Evolutionary conservation across 1,139 yeast genomes (phyloP), one percentile per base, ranked within the genome.

Genomic region (Scheffersomyces segobiensis): DNA sequence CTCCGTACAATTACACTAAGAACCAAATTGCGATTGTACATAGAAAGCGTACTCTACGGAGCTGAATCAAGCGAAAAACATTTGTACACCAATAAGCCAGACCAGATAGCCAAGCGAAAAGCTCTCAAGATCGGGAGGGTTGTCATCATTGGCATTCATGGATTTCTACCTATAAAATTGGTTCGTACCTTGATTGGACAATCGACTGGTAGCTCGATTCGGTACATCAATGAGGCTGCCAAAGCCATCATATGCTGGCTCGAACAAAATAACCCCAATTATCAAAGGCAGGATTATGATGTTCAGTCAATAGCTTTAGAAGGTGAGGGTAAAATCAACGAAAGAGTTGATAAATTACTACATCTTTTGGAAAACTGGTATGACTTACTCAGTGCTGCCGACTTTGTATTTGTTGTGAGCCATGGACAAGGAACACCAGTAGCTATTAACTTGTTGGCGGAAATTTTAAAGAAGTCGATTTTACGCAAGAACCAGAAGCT

Each of bases 141-240:
- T 3, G 77, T 83, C 2, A 72, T 84, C 1, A 71, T 85, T 46
- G 80, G 83, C 1, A 74, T 83, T 4, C 88, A 85, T 68, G 82
- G 84, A 17, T 85, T 83, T 65, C 72, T 82, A 48, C 88, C 88
- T 0, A 77, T 78, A 39, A 85, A 84, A 60, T 72, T 84, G 68
- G 85, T 82, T 17, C 76, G 63, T 66, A 79, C 59, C 5, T 67
- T 81, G 51, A 74, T 83, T 24, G 86, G 85, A 0, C 83, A 79
- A 55, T 65, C 78, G 10, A 82, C 86, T 0, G 86, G 86, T 0
- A 77, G 71, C 50, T 74, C 87, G 0, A 65, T 70, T 10, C 63
- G 65, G 24, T 72, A 80, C 62, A 76, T 75, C 1, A 70, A 71
- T 19, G 68, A 68, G 47, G 82, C 85, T 0, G 67, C 77, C 1